Evolutionary conservation across 495 filamentous ascomycete species (phyloP).

Genomic region (Podospora pseudocomata): DNA sequence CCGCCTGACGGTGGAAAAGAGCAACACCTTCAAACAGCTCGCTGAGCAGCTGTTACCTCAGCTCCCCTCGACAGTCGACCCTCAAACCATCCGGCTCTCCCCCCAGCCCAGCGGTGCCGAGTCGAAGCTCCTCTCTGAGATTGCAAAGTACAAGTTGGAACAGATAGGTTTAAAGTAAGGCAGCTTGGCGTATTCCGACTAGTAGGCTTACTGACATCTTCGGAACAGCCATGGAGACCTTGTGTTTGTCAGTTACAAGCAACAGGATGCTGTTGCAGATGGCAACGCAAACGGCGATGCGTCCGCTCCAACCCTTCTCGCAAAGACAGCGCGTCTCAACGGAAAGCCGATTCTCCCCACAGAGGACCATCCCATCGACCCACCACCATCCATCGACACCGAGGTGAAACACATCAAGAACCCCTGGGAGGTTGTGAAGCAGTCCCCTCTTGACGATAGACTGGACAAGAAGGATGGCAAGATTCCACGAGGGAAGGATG

Average conservation of each 20-base stretch:
- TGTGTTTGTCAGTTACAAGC: slow-evolving; percentile 76
- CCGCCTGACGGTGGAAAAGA: slow-evolving; percentile 60
- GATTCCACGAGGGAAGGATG: slow-evolving; percentile 70
- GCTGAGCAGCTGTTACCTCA: slow-evolving; percentile 46
- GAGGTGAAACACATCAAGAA: slow-evolving; percentile 69
- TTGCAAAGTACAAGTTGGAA: slow-evolving; percentile 63
- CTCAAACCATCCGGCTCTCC: slow-evolving; percentile 71
- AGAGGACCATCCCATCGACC: slow-evolving; percentile 61
- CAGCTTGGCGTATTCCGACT: neutral
- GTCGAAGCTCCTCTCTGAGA: slow-evolving; percentile 61
- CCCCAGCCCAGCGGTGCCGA: slow-evolving; percentile 75
- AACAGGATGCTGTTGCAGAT: slow-evolving; percentile 34
- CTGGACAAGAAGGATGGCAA: slow-evolving; percentile 92
- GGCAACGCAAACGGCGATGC: slow-evolving; percentile 35
- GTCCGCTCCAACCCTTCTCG: slow-evolving; percentile 35
- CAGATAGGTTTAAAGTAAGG: slow-evolving; percentile 68
- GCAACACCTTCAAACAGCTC: slow-evolving; percentile 51
- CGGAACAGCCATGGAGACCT: slow-evolving; percentile 76
- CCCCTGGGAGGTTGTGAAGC: slow-evolving; percentile 87
- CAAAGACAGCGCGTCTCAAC: slow-evolving; percentile 64
- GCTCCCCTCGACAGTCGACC: slow-evolving; percentile 58
- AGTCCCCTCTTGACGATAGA: slow-evolving; percentile 78
- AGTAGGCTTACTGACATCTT: slow-evolving; percentile 14
- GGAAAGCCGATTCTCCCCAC: slow-evolving; percentile 69
- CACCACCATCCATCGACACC: slow-evolving; percentile 49